Base-by-base conservation (phyloP, 768 basidiomycete species). In the Lactifluus volemus region DNA sequence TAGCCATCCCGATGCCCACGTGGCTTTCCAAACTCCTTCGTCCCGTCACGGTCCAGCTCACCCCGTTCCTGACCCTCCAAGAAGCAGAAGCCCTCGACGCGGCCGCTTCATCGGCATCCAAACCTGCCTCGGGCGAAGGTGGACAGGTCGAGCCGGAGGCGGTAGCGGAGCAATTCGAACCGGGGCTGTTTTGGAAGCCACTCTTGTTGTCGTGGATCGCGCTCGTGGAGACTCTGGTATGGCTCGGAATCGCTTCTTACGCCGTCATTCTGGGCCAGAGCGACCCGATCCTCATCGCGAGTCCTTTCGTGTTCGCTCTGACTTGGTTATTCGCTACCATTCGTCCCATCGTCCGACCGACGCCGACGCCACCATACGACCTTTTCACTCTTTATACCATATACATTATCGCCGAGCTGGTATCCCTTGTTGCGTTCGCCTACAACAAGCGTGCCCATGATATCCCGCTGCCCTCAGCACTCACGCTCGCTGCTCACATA, bases 251-350 rank as follows among this genome's bases (percentile, higher is more conserved):
- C 4, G 84, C 81, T n/a, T 80, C 81, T 6, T 90, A 81, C 69
- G 67, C 67, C 15, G 64, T 84, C 15, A 63, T 75, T n/a, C 72
- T 72, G 42, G 70, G 77, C 21, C 59, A 68, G 0, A 65, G 66
- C 32, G 57, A 67, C 9, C 34, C 64, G 1, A 78, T 78, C 74
- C 64, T 57, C 14, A 76, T 72, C 17, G 60, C 77, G 2, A 74
- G 74, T 7, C 73, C 78, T 0, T 72, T 86, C 51, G 68, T 86
- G 34, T 67, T 81, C 29, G 81, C 83, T 0, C 63, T 73, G 0
- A 74, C 82, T 4, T 92, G 90, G 90, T 69, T 87, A 42, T 90
- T 88, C 65, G 82, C 85, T 0, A 70, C 81, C 19, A 65, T 78
- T 21, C 81, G 83, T 49, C 82, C 85, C 1, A 72, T 85, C 14